Conservation (phyloP, 208 protist genomes). For the Cochliopodium minus region DNA sequence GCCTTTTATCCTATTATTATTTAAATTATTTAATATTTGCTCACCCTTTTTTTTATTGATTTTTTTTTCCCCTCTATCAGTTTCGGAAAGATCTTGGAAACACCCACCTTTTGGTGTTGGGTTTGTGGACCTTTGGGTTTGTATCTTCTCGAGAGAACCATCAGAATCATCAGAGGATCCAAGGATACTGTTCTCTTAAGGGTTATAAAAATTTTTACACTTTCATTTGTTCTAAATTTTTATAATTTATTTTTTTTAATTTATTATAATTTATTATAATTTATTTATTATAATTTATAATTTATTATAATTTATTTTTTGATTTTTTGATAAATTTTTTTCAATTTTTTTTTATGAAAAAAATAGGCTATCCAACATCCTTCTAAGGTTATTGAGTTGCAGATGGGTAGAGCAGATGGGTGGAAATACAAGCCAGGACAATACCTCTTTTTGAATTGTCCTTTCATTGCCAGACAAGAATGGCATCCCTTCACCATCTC, state of each 20-base stretch:
- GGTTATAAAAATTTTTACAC: not conserved
- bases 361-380: no score
- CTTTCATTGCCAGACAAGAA: slow-evolving; percentile 38
- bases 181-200: slow-evolving; percentile 27
- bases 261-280: no score
- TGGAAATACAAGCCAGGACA: slow-evolving; percentile 39
- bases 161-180: slow-evolving; percentile 25
- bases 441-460: slow-evolving; percentile 56
- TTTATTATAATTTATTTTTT: no score
- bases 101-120: slow-evolving; percentile 9
- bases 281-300: no score
- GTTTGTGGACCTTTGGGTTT: slow-evolving; percentile 20
- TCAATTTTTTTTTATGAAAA: no score
- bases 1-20: slow-evolving; percentile 3
- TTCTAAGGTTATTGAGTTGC: slow-evolving; percentile 21
- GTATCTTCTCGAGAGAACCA: slow-evolving; percentile 39
- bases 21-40: not conserved
- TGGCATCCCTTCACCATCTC: slow-evolving; percentile 68
- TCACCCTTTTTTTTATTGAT: slow-evolving; percentile 17
- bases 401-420: slow-evolving; percentile 23
- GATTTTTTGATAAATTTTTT: no score
- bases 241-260: slow-evolving; percentile 13
- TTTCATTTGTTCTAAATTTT: slow-evolving; percentile 4
- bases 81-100: not conserved
- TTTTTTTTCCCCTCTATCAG: slow-evolving; percentile 18